phyloP scores from a whole-genome alignment of 352 stramenopile species.

The Paralagenidium karlingii region DNA sequence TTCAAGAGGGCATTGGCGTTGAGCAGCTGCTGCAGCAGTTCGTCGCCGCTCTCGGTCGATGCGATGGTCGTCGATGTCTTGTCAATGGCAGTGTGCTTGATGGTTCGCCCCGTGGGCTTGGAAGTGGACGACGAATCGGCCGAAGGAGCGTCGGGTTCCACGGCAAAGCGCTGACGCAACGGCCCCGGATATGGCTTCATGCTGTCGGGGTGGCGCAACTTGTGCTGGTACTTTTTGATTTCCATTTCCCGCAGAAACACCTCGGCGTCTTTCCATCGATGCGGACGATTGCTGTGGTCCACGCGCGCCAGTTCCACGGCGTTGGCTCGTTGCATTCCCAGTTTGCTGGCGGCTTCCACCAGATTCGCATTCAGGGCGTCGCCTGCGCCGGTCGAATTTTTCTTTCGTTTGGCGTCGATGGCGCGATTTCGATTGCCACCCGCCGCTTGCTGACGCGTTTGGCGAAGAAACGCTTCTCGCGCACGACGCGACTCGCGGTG shows the following conservation, averaged over 20 bases:
- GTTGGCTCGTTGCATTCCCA: constrained; percentile 1
- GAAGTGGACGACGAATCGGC: not conserved
- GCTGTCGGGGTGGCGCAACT: constrained; percentile 26
- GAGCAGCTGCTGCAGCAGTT: not conserved
- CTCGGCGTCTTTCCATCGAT: constrained; percentile 70
- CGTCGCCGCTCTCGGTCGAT: not conserved
- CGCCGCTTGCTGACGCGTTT: constrained; percentile 26
- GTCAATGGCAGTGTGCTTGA: not conserved
- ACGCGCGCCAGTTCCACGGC: constrained; percentile 43
- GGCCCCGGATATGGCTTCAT: constrained; percentile 47
- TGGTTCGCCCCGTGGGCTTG: too few relatives aligned
- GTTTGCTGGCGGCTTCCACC: not conserved
- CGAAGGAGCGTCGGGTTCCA: not conserved
- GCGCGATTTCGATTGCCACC: too few relatives aligned
- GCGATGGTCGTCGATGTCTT: not conserved
- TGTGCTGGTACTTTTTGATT: constrained; percentile 33
- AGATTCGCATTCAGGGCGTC: not conserved
- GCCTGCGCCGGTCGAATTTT: constrained; percentile 4
- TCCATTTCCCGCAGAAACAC: constrained; percentile 57
- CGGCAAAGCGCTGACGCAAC: constrained; percentile 17
- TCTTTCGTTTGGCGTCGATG: constrained; percentile 10
- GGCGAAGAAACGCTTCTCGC: constrained; percentile 46
- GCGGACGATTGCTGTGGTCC: constrained; percentile 78
- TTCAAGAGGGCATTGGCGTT: constrained; percentile 79
- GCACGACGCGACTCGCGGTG: constrained; percentile 68